Evolutionary conservation across 208 protist species (phyloP).

Genomic region (Leishmania turanica): DNA sequence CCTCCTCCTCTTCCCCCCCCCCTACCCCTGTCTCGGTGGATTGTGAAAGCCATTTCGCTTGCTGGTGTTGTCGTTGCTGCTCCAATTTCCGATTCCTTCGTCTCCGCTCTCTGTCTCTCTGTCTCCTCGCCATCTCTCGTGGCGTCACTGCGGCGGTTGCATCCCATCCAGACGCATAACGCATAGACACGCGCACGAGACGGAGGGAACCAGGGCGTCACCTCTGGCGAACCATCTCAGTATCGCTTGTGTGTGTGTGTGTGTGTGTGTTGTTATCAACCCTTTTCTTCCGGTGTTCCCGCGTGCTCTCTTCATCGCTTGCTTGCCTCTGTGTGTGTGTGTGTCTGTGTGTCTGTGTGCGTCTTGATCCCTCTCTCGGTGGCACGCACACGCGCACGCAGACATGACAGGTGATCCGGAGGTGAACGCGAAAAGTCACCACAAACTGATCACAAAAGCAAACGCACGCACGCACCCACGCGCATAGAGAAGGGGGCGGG

Average conservation of each 20-base stretch:
- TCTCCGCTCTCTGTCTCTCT: background rate
- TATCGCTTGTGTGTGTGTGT: background rate
- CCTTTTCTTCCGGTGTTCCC: background rate
- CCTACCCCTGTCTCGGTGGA: background rate
- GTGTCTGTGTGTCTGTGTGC: no score
- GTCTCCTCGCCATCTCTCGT: background rate
- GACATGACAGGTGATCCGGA: no score
- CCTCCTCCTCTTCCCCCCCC: background rate
- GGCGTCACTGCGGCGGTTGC: background rate
- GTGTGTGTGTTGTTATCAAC: background rate
- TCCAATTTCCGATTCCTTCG: background rate
- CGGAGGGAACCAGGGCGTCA: no score
- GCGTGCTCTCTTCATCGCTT: background rate
- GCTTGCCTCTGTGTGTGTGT: background rate
- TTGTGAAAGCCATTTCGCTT: background rate
- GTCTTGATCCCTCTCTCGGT: background rate
- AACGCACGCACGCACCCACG: background rate
- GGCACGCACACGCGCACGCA: background rate
- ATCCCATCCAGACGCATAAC: background rate
- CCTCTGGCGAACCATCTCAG: background rate
- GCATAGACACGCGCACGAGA: background rate
- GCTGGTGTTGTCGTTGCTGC: slow-evolving; percentile 11
- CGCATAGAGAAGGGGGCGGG: background rate
- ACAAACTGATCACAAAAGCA: no score
- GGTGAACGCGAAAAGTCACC: no score